Evolutionary conservation across 352 stramenopile species (phyloP), one percentile per base, ranked within the genome.

Genomic region (Phytophthora idaei): DNA sequence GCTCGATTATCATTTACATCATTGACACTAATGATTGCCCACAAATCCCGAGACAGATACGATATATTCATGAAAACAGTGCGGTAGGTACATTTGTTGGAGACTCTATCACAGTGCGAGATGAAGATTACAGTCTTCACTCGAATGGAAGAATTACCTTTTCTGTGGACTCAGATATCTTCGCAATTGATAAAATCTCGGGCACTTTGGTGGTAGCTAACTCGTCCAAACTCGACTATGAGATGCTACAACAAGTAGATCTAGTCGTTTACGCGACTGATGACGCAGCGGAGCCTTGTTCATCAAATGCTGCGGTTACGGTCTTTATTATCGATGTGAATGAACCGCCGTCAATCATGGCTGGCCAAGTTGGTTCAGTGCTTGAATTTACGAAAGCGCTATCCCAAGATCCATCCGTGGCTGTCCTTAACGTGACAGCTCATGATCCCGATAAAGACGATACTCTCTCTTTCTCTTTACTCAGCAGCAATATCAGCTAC

Each of bases 21-120:
- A 11, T 71, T 17, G 78, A 90, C 34, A 64, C 67, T 0, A 90
- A 90, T 42, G 81, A 90, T 56, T 90, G 81, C 25, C 81, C 81
- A 4, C 29, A 57, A 10, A 64, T 90, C 32, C 47, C 31, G 8
- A 53, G 14, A 0, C 71, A 81, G 49, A 65, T 54, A 2, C 57
- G 78, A 1, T 72, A 51, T 17, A 62, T 87, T 0, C 31, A 61
- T 0, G 81, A 90, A 52, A 90, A 90, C n/a, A 85, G 69, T 57
- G 17, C 29, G 2, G 4, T 56, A 9, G 76, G 76, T 10, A 51
- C 67, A 7, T 7, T 46, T 4, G 65, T 87, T 41, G 78, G 62
- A 7, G 56, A 53, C 3, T 49, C 49, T n/a, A 69, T 75, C 14
- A 17, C 51, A 45, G 63, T 39, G 12, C 37, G 42, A 28, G 68